These are phyloP conservation scores for Sclerotiophoma versabilis DNA, from an alignment of 2,329 filamentous ascomycete genomes.

Conservation along the genomic window DNA sequence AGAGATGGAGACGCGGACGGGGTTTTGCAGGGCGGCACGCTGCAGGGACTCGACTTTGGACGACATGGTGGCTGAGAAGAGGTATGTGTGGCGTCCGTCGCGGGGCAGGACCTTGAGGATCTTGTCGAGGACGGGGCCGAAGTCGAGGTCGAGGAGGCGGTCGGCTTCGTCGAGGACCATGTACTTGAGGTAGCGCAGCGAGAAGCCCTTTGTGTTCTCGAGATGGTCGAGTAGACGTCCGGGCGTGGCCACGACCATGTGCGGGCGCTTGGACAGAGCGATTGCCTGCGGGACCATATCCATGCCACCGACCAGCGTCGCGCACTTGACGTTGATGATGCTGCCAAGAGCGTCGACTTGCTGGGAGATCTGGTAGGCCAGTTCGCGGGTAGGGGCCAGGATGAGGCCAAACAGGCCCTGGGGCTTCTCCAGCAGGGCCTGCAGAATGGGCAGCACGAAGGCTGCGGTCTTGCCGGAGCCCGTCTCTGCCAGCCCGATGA, in stretches of 20 bases:
- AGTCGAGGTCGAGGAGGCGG: constrained; percentile 89
- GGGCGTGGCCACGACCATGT: constrained; percentile 93
- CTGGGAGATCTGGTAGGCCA: constrained; percentile 90
- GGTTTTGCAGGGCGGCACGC: constrained; percentile 84
- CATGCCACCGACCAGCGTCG: constrained; percentile 89
- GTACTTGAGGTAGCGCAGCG: constrained; percentile 79
- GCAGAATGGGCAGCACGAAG: constrained; percentile 91
- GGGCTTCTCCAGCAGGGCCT: constrained; percentile 85
- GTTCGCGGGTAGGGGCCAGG: constrained; percentile 88
- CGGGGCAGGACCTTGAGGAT: constrained; percentile 84
- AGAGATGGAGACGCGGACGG: constrained; percentile 81
- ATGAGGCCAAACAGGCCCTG: constrained; percentile 87
- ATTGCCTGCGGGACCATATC: constrained; percentile 95
- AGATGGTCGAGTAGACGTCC: constrained; percentile 89
- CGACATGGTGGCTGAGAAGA: constrained; percentile 94
- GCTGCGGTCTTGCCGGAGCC: constrained; percentile 96
- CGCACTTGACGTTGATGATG: constrained; percentile 84
- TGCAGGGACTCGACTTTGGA: constrained; percentile 93
- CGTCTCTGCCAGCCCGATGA: constrained; percentile 94
- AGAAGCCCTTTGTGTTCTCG: constrained; percentile 97
- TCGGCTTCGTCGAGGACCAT: constrained; percentile 97
- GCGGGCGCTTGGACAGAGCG: constrained; percentile 92
- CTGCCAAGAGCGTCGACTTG: constrained; percentile 87
- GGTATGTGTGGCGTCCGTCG: constrained; percentile 66
- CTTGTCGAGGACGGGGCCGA: constrained; percentile 90